Base-by-base conservation (phyloP, 306 rosid genomes). In the Luffa acutangula region DNA sequence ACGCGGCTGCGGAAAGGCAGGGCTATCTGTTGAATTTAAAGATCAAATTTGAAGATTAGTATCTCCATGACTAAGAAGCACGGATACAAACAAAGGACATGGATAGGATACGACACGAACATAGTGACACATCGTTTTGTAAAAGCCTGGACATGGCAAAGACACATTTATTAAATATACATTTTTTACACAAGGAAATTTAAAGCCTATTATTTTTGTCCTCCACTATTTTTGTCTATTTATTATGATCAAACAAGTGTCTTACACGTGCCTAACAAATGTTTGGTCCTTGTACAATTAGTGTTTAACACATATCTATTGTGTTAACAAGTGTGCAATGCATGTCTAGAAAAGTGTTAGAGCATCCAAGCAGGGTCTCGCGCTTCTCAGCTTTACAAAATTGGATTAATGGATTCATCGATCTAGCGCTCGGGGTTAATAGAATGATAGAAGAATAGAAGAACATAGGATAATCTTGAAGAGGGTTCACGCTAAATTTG, bases 1-100 rank as follows among this genome's bases (percentile, higher is more conserved):
- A 43, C 82, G 91, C 36, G 88, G 88, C 77, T 81, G 94, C 77
- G 90, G 91, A 65, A 85, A 31, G 15, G 87, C 74, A 43, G 67
- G 86, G 45, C 57, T 85, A 69, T 80, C 85, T 57, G 82, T 86
- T 84, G 60, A 66, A 5, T 73, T 76, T 9, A 41, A 78, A 59
- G 48, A 62, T 46, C 58, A 60, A 52, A 42, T 37, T n/a, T 39
- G 33, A 42, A 56, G 80, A 77, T 77, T 57, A 54, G 14, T n/a
- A 75, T 53, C 46, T 45, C 17, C 20, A 2, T 33, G 4, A 4
- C 51, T 46, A 46, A 46, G 51, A 9, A 46, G 51, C 14, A 46
- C 2, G 51, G 51, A 9, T 4, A 46, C 51, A 10, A 3, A 46
- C 51, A 46, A 17, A 1, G 12, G 54, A 45, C 31, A 25, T 25